Evolutionary conservation across 768 basidiomycete genomes (phyloP), one percentile per base, ranked within the genome.

Genomic region (Tulasnella sp.): DNA sequence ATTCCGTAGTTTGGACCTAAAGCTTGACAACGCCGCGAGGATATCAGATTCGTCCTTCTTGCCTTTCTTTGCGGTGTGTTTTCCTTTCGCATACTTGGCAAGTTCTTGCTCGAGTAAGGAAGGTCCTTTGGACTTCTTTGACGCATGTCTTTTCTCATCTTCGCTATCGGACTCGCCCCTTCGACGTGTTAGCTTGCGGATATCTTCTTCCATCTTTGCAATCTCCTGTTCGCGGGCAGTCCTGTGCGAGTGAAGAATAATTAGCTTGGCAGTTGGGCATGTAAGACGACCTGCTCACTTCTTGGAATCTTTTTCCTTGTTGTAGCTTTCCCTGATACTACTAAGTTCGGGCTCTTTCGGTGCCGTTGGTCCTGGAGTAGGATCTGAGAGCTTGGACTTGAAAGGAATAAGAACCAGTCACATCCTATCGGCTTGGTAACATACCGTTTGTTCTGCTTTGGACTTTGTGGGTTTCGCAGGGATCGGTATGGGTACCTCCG

Each of bases 191-290:
- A 94, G 78, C 60, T 79, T 83, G 23, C 87, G 83, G 55, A 97
- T 85, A 42, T 90, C 86, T 6, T 80, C 81, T 68, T 97, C 89
- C 82, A 97, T 87, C 63, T 78, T 83, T 63, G 82, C 83, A 49
- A 96, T 87, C 67, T 91, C 82, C 6, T 79, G 73, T 65, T 83
- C 78, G 19, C 86, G 84, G 9, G 77, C 69, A 32, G 75, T 74
- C 51, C 84, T 90, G 58, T n/a, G n/a, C n/a, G n/a, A 3, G 43
- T 34, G 27, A 4, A n/a, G 19, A 11, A 9, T 25, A 15, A 19
- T 48, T 48, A 59, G 39, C 21, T 35, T 32, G 32, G 27, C 19
- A 21, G 32, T 34, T 46, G 17, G 36, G 17, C 36, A 39, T 39
- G 11, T 39, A 11, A 17, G 17, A 39, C 37, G 17, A 27, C 23